These are phyloP conservation scores for Syncephalis plumigaleata DNA, from an alignment of 371 early-diverging fungal species.

Conservation along the genomic window DNA sequence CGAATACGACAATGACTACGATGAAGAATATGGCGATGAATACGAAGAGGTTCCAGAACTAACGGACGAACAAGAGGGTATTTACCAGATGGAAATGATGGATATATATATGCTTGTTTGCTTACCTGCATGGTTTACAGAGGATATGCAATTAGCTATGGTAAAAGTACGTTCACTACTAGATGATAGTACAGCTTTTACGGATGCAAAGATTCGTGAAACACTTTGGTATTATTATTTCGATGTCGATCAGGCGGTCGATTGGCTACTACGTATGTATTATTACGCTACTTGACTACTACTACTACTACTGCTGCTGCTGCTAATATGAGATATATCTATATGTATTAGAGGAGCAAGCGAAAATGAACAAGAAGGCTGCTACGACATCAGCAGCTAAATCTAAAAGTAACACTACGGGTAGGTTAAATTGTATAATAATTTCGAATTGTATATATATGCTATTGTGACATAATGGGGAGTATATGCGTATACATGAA, in stretches of 20 bases:
- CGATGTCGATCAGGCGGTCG: slow-evolving; percentile 29
- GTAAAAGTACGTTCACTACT: slow-evolving; percentile 26
- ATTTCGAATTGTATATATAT: too few species aligned
- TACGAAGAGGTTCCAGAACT: slow-evolving; percentile 2
- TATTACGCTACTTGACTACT: not conserved
- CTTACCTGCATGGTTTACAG: slow-evolving; percentile 5
- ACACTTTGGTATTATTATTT: slow-evolving; percentile 46
- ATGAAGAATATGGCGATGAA: slow-evolving; percentile 28
- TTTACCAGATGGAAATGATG: not conserved
- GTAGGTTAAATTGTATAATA: too few species aligned
- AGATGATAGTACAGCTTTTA: slow-evolving; percentile 22
- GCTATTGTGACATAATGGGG: too few species aligned
- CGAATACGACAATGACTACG: slow-evolving; percentile 34
- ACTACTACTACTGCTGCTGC: not conserved
- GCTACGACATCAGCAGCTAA: not conserved
- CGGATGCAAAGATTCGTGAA: slow-evolving; percentile 37
- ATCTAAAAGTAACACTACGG: too few species aligned
- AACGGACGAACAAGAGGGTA: slow-evolving; percentile 6
- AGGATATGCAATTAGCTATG: slow-evolving; percentile 27
- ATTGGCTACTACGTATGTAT: slow-evolving; percentile 33
- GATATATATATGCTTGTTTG: not conserved
- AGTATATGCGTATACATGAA: too few species aligned
- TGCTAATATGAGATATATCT: not conserved
- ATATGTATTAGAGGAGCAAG: not conserved
- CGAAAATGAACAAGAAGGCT: not conserved